These are phyloP conservation scores for Globisporangium canariense DNA, from an alignment of 352 stramenopile genomes.

Conservation along the genomic window DNA sequence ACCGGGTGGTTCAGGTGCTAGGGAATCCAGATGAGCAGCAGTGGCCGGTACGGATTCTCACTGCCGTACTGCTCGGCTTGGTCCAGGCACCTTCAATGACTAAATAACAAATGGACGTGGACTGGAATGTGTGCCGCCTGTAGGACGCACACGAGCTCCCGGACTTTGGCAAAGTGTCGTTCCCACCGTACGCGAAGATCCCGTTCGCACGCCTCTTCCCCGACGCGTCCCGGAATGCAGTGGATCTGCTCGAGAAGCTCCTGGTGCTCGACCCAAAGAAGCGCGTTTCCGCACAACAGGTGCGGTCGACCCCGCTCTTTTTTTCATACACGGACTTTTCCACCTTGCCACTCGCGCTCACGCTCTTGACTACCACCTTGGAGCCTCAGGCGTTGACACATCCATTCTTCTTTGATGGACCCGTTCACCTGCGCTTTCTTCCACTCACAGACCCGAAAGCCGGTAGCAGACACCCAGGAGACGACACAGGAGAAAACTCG, in stretches of 20 bases:
- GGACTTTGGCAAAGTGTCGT: constrained; percentile 70
- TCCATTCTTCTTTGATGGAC: constrained; percentile 44
- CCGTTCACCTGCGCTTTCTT: constrained; percentile 22
- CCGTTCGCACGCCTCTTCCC: constrained; percentile 41
- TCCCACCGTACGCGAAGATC: constrained; percentile 51
- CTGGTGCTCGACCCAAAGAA: constrained; percentile 31
- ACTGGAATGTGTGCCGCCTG: no score
- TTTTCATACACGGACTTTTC: not conserved
- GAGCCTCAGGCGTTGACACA: constrained; percentile 30
- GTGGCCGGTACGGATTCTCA: constrained; percentile 35
- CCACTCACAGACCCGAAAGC: not conserved
- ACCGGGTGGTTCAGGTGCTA: constrained; percentile 63
- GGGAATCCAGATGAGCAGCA: constrained; percentile 47
- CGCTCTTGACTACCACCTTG: not conserved
- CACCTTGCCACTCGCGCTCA: no score
- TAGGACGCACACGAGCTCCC: constrained; percentile 43
- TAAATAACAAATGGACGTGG: not conserved
- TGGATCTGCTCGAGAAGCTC: constrained; percentile 51
- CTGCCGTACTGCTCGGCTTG: not conserved
- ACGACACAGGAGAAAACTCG: not conserved
- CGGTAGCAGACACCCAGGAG: not conserved
- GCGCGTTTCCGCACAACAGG: constrained; percentile 42
- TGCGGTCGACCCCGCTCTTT: constrained; percentile 1
- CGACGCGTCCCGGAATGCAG: constrained; percentile 30
- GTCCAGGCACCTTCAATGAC: no score